Evolutionary conservation across 2,329 filamentous ascomycete genomes (phyloP), one percentile per base, ranked within the genome.

Genomic region (Talaromyces rugulosus): DNA sequence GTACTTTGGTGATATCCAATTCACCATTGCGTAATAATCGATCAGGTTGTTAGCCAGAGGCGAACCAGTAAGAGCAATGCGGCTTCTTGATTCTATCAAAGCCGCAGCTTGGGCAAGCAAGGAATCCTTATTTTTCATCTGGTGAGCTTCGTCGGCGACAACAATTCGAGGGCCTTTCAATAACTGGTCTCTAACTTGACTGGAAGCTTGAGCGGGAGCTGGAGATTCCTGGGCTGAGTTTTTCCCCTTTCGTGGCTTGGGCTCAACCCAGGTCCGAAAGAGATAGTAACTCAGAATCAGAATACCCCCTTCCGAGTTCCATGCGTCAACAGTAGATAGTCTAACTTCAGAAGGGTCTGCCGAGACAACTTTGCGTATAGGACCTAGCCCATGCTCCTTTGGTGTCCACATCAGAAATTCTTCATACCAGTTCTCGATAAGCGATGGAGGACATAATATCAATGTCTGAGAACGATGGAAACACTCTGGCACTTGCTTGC

Each of bases 21-120:
- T 85, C 62, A 96, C 89, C 85, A 96, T 91, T n/a, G 87, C 79
- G 70, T 88, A 92, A 70, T 96, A 96, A 68, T 97, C 93, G 31
- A 84, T 79, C 0, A 96, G 86, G 58, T 91, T 90, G 70, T 96
- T 97, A 4, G 90, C 87, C 58, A 97, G 79, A 0, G 93, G 93
- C 0, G 92, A 94, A 0, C 92, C 93, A 0, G 92, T 96, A 64
- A 97, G 80, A 5, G 92, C 93, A 66, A 97, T 90, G 11, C 92
- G 87, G 63, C 83, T 88, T 59, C 79, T 84, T 0, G 92, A 90
- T 63, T 73, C 80, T 70, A 97, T 89, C 11, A 78, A 73, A 1
- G 78, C 77, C 23, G 87, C 85, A 5, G 84, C 81, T 42, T 74
- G 66, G 51, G 86, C 79, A 36, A 88, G 77, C 23, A 80, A 75